Percentiles rank a stretch among this genome's conserved stretches.
These are phyloP conservation scores for Posidonia australis DNA, from an alignment of 106 monocot species.

Conservation along the genomic window DNA sequence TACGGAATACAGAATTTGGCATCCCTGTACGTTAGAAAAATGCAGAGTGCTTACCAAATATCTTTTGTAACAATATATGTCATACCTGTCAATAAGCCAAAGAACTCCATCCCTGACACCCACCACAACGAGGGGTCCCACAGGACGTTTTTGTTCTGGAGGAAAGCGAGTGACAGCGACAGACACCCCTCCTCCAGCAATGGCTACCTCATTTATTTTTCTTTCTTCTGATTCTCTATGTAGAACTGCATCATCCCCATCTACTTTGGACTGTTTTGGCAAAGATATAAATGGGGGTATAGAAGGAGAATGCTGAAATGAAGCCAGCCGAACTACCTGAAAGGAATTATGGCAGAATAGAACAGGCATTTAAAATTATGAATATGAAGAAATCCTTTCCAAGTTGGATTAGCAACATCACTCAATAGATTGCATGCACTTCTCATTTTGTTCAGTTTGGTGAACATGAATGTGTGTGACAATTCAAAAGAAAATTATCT, in stretches of 20 bases:
- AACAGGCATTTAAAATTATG: not conserved
- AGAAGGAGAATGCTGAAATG: slow-evolving; percentile 96
- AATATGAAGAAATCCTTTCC: not conserved
- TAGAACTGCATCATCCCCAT: slow-evolving; percentile 47
- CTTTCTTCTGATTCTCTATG: slow-evolving; percentile 61
- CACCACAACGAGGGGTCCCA: slow-evolving; percentile 84
- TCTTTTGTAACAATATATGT: not conserved
- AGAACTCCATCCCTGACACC: slow-evolving; percentile 97
- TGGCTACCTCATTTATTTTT: slow-evolving; percentile 77
- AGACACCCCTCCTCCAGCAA: slow-evolving; percentile 95
- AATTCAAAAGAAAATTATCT: too few species aligned
- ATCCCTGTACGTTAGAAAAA: too few species aligned
- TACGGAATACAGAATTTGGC: too few species aligned
- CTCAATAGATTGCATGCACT: too few species aligned
- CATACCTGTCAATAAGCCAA: slow-evolving; percentile 95
- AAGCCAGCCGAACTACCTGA: slow-evolving; percentile 90
- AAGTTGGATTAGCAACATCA: not conserved
- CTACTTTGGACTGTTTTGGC: slow-evolving; percentile 71
- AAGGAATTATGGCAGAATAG: slow-evolving; percentile 1
- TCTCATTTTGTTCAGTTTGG: too few species aligned
- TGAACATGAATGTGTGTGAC: too few species aligned
- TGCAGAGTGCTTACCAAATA: not conserved
- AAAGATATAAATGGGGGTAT: slow-evolving; percentile 89
- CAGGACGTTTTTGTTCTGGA: slow-evolving; percentile 87
- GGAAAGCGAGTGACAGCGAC: slow-evolving; percentile 96